phyloP scores from a whole-genome alignment of 1,284 basidiomycete species.

The Papiliotrema terrestris region DNA sequence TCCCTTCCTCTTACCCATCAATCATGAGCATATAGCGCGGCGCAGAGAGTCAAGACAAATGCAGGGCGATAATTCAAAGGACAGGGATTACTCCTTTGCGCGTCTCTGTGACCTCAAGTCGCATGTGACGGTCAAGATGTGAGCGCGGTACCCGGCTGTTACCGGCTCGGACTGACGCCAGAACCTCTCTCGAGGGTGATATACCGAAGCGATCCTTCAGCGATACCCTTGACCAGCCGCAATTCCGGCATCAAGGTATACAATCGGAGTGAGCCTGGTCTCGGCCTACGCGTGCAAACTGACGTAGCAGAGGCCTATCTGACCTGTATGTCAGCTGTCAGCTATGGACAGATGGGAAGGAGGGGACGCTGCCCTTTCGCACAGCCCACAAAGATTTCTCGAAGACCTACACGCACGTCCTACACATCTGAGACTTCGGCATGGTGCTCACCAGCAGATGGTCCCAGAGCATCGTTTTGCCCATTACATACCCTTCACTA shows the following conservation, averaged over 20 bases:
- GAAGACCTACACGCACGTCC: constrained; percentile 66
- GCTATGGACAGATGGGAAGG: constrained; percentile 87
- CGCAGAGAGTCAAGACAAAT: constrained; percentile 7
- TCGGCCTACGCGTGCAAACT: constrained; percentile 22
- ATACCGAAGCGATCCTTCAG: constrained; percentile 64
- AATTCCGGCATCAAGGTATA: constrained; percentile 70
- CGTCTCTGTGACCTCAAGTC: constrained; percentile 79
- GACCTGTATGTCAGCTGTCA: constrained; percentile 91
- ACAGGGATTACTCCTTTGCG: constrained; percentile 79
- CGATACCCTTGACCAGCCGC: constrained; percentile 71
- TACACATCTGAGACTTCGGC: neutral
- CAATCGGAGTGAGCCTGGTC: constrained; percentile 56
- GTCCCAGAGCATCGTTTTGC: constrained; percentile 91
- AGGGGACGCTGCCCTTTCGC: constrained; percentile 80
- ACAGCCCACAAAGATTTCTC: constrained; percentile 92
- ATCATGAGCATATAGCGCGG: neutral
- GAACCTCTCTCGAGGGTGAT: constrained; percentile 79
- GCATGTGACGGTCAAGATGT: constrained; percentile 85
- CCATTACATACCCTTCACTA: constrained; percentile 86
- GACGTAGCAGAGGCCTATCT: constrained; percentile 61
- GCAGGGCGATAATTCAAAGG: constrained; percentile 34
- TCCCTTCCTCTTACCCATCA: neutral
- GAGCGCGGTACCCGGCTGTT: neutral
- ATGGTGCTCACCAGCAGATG: constrained; percentile 57
- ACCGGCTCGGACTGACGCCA: constrained; percentile 37